phyloP scores from a whole-genome alignment of 2,329 filamentous ascomycete genomes.

The Scytalidium sp. region DNA sequence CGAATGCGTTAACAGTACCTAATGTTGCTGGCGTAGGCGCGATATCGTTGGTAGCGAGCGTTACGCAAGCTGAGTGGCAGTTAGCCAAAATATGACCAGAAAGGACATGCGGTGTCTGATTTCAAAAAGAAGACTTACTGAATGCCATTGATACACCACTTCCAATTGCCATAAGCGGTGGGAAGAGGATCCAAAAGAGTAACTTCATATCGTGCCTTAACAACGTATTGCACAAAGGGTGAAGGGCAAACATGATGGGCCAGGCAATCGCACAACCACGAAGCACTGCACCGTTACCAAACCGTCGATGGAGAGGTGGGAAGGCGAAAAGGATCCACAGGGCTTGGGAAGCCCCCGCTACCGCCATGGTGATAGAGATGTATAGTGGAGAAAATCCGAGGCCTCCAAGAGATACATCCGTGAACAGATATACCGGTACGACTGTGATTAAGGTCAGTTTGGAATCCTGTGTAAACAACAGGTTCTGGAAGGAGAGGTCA shows the following conservation, averaged over 20 bases:
- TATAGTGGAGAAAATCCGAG: conserved; percentile 57
- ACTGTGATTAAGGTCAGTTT: conserved; percentile 32
- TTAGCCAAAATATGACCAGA: conserved; percentile 53
- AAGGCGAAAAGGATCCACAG: conserved; percentile 70
- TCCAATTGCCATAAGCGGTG: conserved; percentile 55
- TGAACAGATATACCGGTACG: conserved; percentile 67
- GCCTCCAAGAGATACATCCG: conserved; percentile 59
- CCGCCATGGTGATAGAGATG: conserved; percentile 65
- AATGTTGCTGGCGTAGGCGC: conserved; percentile 62
- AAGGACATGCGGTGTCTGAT: background rate
- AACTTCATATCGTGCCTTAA: conserved; percentile 41
- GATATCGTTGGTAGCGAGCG: conserved; percentile 73
- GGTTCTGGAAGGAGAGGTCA: background rate
- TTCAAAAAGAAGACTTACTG: conserved; percentile 34
- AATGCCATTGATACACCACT: conserved; percentile 42
- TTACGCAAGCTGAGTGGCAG: conserved; percentile 67
- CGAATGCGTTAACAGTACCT: conserved; percentile 69
- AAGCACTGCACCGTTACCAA: conserved; percentile 66
- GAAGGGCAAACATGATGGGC: conserved; percentile 59
- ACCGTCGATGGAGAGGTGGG: conserved; percentile 60
- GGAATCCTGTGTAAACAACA: background rate
- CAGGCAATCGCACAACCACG: conserved; percentile 54
- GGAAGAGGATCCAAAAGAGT: conserved; percentile 26
- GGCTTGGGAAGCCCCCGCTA: conserved; percentile 64
- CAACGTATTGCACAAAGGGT: conserved; percentile 54